These are phyloP conservation scores for Corchorus olitorius DNA, from an alignment of 345 rosid species.

Conservation along the genomic window DNA sequence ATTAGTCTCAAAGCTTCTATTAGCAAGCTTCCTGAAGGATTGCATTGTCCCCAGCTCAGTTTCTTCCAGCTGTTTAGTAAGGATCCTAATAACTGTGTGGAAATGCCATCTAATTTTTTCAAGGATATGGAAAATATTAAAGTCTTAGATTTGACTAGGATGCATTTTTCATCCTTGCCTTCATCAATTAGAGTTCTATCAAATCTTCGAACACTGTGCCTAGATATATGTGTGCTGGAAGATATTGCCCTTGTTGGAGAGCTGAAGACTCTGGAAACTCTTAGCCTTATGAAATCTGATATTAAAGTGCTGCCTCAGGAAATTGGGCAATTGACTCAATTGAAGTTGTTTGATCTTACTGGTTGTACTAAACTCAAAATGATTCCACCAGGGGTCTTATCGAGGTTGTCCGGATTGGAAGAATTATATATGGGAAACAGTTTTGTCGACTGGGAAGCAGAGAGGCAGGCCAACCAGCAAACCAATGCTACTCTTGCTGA, in stretches of 20 bases:
- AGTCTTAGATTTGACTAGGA: no score
- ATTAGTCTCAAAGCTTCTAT: background rate
- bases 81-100: background rate
- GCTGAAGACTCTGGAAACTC: constrained; percentile 19
- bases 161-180: no score
- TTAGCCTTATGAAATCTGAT: background rate
- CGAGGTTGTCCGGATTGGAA: constrained; percentile 29
- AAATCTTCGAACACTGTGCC: background rate
- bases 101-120: no score
- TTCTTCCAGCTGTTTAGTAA: background rate
- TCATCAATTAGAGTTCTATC: no score
- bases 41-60: constrained; percentile 17
- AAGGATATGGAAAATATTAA: no score
- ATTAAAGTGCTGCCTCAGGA: constrained; percentile 24
- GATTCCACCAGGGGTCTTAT: constrained; percentile 21
- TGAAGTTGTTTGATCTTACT: constrained; percentile 23
- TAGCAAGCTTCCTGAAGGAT: constrained; percentile 11
- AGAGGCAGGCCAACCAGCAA: background rate
- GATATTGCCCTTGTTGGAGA: constrained; percentile 6
- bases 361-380: constrained; percentile 1
- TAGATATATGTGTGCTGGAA: background rate
- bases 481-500: constrained; percentile 27
- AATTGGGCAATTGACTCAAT: constrained; percentile 16
- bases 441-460: constrained; percentile 21
- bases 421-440: constrained; percentile 23